Evolutionary conservation across 2,329 filamentous ascomycete species (phyloP), one percentile per base, ranked within the genome.

Genomic region (Xylaria sp.): DNA sequence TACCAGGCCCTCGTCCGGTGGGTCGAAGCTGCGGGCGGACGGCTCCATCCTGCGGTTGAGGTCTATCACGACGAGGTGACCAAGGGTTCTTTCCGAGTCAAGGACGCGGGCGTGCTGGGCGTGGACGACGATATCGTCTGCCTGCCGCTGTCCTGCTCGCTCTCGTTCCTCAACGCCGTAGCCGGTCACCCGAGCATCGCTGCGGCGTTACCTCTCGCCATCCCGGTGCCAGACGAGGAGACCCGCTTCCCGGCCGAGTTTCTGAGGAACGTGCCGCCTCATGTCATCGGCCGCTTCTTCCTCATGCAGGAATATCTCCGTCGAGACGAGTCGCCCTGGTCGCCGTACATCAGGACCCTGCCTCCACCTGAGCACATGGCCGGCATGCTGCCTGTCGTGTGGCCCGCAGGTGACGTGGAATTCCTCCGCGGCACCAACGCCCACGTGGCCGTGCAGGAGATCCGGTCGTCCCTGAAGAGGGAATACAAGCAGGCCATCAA

Each of bases 221-320:
- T 70, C 55, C 8, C 30, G 42, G 32, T 36, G 5, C 60, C 66
- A 17, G 56, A 51, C 56, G 68, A 71, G 5, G 36, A 72, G 2
- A 36, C 58, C n/a, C 68, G 71, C 69, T 86, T 92, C 55, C 84
- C 87, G 0, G 57, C 71, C 0, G 75, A 75, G 1, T 88, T 92
- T 71, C 78, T 91, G 55, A 73, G 81, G 0, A 74, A 75, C 4
- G 78, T 84, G 1, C 85, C 85, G 0, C 84, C 88, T 0, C 86
- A 92, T 71, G 87, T 92, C 65, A 79, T 90, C 57, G 85, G 88
- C 8, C 85, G 90, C 3, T 91, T 93, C 78, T 90, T 92, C 70
- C 83, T 94, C 5, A 84, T 92, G 75, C 87, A 90, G 69, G 88
- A 94, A 76, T 89, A 88, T 75, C 81, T 93, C 36, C 79, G 85